phyloP scores from a whole-genome alignment of 805 yeast species.

The Kodamaea leandrae region DNA sequence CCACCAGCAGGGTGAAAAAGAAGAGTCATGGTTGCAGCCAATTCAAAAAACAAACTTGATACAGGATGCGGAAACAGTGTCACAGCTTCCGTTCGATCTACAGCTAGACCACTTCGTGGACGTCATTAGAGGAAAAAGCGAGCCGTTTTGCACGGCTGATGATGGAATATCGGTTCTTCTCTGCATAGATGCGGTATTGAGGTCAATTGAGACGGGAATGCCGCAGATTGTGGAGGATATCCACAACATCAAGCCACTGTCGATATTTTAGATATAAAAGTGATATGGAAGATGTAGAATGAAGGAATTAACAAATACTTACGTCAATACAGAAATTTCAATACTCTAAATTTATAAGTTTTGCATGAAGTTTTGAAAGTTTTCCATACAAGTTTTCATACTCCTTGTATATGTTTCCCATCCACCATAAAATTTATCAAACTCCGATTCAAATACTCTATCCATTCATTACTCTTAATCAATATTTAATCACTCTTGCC shows the following conservation, averaged over 20 bases:
- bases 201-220: constrained; percentile 29
- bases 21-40: constrained; percentile 30
- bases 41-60: constrained; percentile 13
- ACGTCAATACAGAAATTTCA: no score
- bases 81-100: constrained; percentile 32
- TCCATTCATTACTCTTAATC: neutral
- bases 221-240: constrained; percentile 21
- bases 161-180: constrained; percentile 35
- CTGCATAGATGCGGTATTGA: constrained; percentile 35
- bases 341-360: no score
- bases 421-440: no score
- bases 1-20: constrained; percentile 24
- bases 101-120: constrained; percentile 40
- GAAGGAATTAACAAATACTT: neutral
- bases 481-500: no score
- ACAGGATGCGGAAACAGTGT: constrained; percentile 7
- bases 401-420: no score
- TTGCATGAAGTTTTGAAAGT: no score
- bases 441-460: neutral
- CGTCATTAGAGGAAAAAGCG: constrained; percentile 27
- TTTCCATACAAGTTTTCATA: no score
- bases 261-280: neutral
- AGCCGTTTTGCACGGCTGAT: constrained; percentile 29
- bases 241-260: constrained; percentile 11
- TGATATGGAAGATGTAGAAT: neutral